These are phyloP conservation scores for Tricharina praecox DNA, from an alignment of 495 filamentous ascomycete species.

Conservation along the genomic window DNA sequence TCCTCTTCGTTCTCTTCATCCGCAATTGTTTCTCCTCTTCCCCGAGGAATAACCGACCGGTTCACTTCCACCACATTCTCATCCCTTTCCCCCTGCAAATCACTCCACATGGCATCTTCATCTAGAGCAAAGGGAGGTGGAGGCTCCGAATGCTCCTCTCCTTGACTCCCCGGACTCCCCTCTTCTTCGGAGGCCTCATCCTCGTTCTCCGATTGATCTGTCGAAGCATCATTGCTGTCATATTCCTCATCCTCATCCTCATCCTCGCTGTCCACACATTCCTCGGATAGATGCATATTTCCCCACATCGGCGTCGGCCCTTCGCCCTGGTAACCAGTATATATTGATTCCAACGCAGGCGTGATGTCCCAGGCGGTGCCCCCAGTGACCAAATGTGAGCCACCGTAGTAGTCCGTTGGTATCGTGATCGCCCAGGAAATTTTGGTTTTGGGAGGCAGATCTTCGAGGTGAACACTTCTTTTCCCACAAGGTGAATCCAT, in stretches of 20 bases:
- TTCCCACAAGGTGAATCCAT: not conserved
- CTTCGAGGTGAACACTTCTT: not conserved
- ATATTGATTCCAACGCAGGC: not conserved
- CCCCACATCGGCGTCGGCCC: not conserved
- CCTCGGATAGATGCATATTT: slow-evolving; percentile 3
- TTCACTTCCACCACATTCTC: not conserved
- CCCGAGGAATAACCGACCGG: slow-evolving; percentile 3
- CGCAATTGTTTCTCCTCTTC: slow-evolving; percentile 11
- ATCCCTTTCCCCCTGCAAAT: too few species aligned
- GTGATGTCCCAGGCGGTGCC: not conserved
- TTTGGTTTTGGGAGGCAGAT: not conserved
- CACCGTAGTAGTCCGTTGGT: not conserved
- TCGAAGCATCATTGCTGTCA: slow-evolving; percentile 7
- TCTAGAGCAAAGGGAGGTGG: not conserved
- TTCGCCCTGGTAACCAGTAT: not conserved
- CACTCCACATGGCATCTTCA: not conserved
- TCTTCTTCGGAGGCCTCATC: slow-evolving; percentile 5
- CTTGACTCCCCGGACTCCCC: not conserved
- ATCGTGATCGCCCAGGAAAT: not conserved
- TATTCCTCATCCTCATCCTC: slow-evolving; percentile 19
- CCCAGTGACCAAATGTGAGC: not conserved
- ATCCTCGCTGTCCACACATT: slow-evolving; percentile 18
- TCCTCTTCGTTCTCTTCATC: slow-evolving; percentile 12
- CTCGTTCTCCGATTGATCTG: too few species aligned
- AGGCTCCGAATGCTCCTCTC: not conserved